Evolutionary conservation across 2,329 filamentous ascomycete species (phyloP).

Genomic region (Colletotrichum sp.): DNA sequence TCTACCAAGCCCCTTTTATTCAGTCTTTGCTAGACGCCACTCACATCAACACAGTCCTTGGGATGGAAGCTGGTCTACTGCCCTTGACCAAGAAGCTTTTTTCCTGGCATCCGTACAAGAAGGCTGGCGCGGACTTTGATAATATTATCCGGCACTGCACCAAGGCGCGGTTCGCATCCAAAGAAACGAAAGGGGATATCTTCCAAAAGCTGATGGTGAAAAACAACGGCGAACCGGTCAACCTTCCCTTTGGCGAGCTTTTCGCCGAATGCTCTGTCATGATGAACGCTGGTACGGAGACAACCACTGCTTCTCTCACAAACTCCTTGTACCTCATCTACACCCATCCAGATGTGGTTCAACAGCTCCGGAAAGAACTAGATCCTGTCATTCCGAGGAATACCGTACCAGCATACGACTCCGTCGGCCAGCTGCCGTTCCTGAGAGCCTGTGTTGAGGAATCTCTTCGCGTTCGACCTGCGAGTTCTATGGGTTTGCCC

Average conservation of each 20-base stretch:
- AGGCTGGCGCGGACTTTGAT: background rate
- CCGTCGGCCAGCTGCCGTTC: background rate
- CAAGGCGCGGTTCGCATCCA: background rate
- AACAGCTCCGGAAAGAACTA: background rate
- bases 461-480: background rate
- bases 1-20: background rate
- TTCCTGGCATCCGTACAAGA: background rate
- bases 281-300: background rate
- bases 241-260: background rate
- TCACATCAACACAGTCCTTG: background rate
- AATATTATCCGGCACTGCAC: background rate
- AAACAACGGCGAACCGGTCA: background rate
- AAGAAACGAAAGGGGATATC: background rate
- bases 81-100: background rate
- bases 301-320: background rate
- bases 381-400: background rate
- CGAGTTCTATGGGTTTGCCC: background rate
- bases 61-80: background rate
- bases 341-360: background rate
- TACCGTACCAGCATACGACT: background rate
- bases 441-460: background rate
- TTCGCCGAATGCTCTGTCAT: background rate
- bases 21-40: background rate
- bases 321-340: background rate
- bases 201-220: background rate